phyloP scores from a whole-genome alignment of 352 stramenopile species.

The Globisporangium acanthophoron region DNA sequence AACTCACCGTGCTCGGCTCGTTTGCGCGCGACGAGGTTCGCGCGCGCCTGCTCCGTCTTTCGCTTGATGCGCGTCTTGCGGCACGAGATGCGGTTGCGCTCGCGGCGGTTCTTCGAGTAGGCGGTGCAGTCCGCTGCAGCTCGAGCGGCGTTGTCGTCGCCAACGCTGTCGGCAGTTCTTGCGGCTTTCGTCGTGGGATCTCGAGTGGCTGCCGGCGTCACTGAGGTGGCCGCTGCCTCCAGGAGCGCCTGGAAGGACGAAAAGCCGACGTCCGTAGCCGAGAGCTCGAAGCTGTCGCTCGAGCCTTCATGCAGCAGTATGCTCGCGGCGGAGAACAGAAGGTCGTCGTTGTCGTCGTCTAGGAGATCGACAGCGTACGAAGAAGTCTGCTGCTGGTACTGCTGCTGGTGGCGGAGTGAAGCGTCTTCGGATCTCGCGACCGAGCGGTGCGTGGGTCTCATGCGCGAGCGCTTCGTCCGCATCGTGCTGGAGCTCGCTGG shows the following conservation, averaged over 20 bases:
- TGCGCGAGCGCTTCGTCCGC: neutral
- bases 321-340: neutral
- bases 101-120: conserved; percentile 19
- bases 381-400: neutral
- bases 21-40: conserved; percentile 18
- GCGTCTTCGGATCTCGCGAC: neutral
- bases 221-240: neutral
- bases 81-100: conserved; percentile 38
- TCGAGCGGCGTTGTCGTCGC: neutral
- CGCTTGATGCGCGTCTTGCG: conserved; percentile 44
- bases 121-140: neutral
- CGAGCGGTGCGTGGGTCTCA: neutral
- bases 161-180: neutral
- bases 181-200: too few species aligned
- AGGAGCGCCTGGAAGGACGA: conserved; percentile 3
- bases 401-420: neutral
- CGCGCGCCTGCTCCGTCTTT: conserved; percentile 29
- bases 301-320: neutral
- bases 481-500: neutral
- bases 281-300: neutral
- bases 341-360: neutral
- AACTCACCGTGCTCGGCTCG: conserved; percentile 27
- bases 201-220: neutral
- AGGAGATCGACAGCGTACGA: neutral
- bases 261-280: neutral